These are phyloP conservation scores for Phytophthora hybrid DNA, from an alignment of 352 stramenopile species.

Conservation along the genomic window DNA sequence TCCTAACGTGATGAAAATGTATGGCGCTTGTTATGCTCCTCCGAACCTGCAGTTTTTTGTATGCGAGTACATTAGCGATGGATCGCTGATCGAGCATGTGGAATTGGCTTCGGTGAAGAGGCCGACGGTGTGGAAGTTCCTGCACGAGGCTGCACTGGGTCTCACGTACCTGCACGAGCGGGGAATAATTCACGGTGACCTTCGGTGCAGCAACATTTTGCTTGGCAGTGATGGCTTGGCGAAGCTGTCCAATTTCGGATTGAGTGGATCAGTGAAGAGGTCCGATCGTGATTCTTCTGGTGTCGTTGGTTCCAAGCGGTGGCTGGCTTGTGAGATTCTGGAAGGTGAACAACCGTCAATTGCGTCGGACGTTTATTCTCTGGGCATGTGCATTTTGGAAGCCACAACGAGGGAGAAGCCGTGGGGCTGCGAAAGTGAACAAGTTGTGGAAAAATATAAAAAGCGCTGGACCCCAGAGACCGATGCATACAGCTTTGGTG, in stretches of 20 bases:
- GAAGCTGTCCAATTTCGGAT: slow-evolving; percentile 45
- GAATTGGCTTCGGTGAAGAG: neutral
- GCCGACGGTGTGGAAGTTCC: slow-evolving; percentile 4
- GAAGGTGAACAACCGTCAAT: neutral
- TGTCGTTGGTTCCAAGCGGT: slow-evolving; percentile 2
- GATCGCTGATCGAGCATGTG: slow-evolving; percentile 11
- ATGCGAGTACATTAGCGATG: slow-evolving; percentile 18
- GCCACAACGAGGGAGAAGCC: slow-evolving; percentile 7
- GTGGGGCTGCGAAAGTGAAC: neutral
- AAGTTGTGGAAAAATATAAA: neutral
- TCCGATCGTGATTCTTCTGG: neutral
- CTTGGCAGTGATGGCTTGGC: slow-evolving; percentile 25
- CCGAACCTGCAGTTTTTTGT: slow-evolving; percentile 21
- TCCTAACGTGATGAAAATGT: slow-evolving; percentile 37
- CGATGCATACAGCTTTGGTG: neutral
- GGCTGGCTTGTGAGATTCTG: slow-evolving; percentile 28
- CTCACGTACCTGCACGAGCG: slow-evolving; percentile 21
- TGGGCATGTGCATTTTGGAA: slow-evolving; percentile 40
- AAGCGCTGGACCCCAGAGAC: neutral
- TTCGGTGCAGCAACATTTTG: slow-evolving; percentile 44
- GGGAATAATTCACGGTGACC: slow-evolving; percentile 27
- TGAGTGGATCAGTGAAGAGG: slow-evolving; percentile 10
- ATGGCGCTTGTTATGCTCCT: slow-evolving; percentile 17
- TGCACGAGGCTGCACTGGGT: slow-evolving; percentile 22
- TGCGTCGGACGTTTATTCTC: slow-evolving; percentile 29